Percentiles rank a stretch among this genome's conserved stretches.
Conservation (phyloP, 345 rosid genomes). For the Eutrema heterophyllum region DNA sequence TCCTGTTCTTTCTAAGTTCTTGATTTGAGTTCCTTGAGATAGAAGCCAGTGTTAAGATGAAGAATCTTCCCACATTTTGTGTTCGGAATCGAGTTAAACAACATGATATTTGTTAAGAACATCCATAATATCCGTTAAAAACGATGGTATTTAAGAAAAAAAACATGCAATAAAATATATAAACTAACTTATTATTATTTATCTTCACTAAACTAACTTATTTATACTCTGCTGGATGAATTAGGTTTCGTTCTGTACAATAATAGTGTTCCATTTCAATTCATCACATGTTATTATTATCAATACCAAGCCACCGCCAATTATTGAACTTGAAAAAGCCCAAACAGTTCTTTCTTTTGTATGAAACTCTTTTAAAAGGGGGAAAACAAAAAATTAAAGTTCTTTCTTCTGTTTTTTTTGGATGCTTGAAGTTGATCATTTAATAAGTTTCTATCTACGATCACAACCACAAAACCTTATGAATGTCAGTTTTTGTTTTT, state of each 20-base stretch:
- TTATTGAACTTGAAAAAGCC: constrained; percentile 7
- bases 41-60: not conserved
- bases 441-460: not conserved
- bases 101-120: too few relatives aligned
- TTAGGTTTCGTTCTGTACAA: not conserved
- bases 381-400: not conserved
- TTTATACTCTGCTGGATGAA: too few relatives aligned
- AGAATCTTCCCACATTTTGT: not conserved
- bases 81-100: not conserved
- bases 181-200: too few relatives aligned
- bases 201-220: too few relatives aligned
- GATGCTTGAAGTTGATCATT: constrained; percentile 4
- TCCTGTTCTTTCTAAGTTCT: not conserved
- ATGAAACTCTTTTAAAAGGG: not conserved
- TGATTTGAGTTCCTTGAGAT: not conserved
- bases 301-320: not conserved
- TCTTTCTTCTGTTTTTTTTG: not conserved
- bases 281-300: not conserved
- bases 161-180: too few relatives aligned
- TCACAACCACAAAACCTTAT: constrained; percentile 8
- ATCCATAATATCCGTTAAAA: too few relatives aligned
- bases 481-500: constrained; percentile 2
- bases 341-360: not conserved
- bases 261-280: not conserved
- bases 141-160: too few relatives aligned